These are phyloP conservation scores for Penicillium psychrosexuale DNA, from an alignment of 2,329 filamentous ascomycete genomes.

Conservation along the genomic window DNA sequence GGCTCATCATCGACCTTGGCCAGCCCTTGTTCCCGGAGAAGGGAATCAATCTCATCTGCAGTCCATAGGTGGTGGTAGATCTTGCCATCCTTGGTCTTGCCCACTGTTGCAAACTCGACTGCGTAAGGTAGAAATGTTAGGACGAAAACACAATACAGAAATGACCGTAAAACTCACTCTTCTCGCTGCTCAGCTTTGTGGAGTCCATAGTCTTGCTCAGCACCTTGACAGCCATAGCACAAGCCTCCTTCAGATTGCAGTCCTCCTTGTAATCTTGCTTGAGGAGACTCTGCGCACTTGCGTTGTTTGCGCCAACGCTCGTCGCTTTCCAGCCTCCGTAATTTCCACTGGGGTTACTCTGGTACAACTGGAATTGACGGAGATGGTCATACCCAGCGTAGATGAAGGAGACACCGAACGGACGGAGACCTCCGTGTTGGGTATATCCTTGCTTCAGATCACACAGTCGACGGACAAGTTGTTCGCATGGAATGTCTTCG, in stretches of 20 bases:
- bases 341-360: constrained; percentile 97
- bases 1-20: constrained; percentile 74
- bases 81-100: constrained; percentile 89
- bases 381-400: constrained; percentile 97
- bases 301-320: constrained; percentile 96
- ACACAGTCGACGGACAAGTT: constrained; percentile 92
- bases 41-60: constrained; percentile 89
- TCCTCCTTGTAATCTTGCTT: constrained; percentile 99
- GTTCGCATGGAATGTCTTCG: constrained; percentile 98
- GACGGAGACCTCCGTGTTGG: constrained; percentile 95
- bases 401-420: constrained; percentile 98
- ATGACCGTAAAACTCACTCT: constrained; percentile 64
- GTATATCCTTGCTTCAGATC: constrained; percentile 99
- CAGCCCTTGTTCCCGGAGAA: constrained; percentile 92
- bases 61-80: constrained; percentile 98
- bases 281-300: constrained; percentile 89
- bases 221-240: constrained; percentile 96
- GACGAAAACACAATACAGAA: neutral
- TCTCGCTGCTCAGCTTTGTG: constrained; percentile 97
- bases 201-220: constrained; percentile 99
- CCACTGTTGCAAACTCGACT: constrained; percentile 99
- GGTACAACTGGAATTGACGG: constrained; percentile 96
- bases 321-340: constrained; percentile 99
- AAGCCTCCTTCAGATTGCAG: constrained; percentile 92
- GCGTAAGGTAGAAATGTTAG: constrained; percentile 17